A percentile compares a stretch with the other conserved stretches of the same genome.
phyloP scores from a whole-genome alignment of 1,139 yeast genomes.

The Komagataea norvegica region DNA sequence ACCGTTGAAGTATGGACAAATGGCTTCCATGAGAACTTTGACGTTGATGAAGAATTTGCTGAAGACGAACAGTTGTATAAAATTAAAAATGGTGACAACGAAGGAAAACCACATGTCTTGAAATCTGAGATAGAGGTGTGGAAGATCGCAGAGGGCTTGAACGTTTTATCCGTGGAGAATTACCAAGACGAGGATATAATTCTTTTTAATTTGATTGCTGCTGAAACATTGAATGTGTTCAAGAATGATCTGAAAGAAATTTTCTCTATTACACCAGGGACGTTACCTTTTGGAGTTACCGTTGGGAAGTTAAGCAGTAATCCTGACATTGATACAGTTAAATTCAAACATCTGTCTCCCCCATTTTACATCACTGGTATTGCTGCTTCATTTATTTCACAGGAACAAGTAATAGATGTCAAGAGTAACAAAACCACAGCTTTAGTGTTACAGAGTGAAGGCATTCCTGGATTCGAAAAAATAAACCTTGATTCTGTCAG shows the following conservation, averaged over 20 bases:
- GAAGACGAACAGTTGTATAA: constrained; percentile 53
- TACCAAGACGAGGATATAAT: constrained; percentile 22
- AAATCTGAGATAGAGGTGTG: constrained; percentile 19
- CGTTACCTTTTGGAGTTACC: constrained; percentile 14
- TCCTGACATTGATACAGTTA: not conserved
- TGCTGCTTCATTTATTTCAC: constrained; percentile 39
- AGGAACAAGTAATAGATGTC: constrained; percentile 11
- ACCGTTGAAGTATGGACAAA: constrained; percentile 5
- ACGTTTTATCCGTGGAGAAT: constrained; percentile 15
- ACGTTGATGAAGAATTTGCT: constrained; percentile 37
- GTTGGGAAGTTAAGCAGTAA: constrained; percentile 11
- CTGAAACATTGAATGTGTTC: constrained; percentile 15
- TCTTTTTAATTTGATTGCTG: constrained; percentile 28
- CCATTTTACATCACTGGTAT: constrained; percentile 55
- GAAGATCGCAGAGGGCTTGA: constrained; percentile 19
- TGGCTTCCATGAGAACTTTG: not conserved
- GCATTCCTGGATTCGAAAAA: constrained; percentile 53
- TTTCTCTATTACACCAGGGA: constrained; percentile 21
- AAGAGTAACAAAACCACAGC: constrained; percentile 4
- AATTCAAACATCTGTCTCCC: constrained; percentile 35
- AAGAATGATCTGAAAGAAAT: constrained; percentile 7
- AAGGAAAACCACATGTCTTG: constrained; percentile 15
- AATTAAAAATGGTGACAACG: constrained; percentile 27
- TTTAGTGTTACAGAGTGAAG: constrained; percentile 48
- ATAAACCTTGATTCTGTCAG: constrained; percentile 25